Evolutionary conservation across 2,329 filamentous ascomycete species (phyloP).

Genomic region (Rutstroemia sp.): DNA sequence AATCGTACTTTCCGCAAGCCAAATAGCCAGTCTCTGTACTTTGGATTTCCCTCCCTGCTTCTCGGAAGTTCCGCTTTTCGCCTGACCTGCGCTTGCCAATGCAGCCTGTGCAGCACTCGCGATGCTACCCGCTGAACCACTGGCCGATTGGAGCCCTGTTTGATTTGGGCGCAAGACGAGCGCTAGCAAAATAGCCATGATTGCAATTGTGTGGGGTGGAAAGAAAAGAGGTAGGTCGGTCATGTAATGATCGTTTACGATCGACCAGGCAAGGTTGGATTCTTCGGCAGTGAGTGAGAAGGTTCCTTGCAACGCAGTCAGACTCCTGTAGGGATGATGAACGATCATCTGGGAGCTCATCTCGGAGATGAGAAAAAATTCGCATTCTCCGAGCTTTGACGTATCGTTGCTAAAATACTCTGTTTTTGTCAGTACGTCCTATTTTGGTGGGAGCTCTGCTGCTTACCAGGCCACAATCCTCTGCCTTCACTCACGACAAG

Average conservation of each 20-base stretch:
- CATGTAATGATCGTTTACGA: slow-evolving; percentile 68
- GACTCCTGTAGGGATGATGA: slow-evolving; percentile 64
- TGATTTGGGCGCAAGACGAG: slow-evolving; percentile 57
- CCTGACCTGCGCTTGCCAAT: slow-evolving; percentile 24
- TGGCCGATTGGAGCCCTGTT: slow-evolving; percentile 37
- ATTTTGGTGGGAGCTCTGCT: not conserved
- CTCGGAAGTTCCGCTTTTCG: slow-evolving; percentile 18
- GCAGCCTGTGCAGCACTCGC: slow-evolving; percentile 28
- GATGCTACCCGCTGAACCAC: slow-evolving; percentile 29
- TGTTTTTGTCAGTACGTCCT: slow-evolving; percentile 21
- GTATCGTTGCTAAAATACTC: slow-evolving; percentile 58
- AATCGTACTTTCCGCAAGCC: slow-evolving; percentile 63
- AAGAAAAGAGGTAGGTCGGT: slow-evolving; percentile 63
- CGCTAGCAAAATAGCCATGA: slow-evolving; percentile 62
- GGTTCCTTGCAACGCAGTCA: slow-evolving; percentile 53
- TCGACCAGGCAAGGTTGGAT: slow-evolving; percentile 56
- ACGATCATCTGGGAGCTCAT: slow-evolving; percentile 68
- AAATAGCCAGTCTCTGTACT: slow-evolving; percentile 51
- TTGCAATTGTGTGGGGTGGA: slow-evolving; percentile 60
- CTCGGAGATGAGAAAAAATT: slow-evolving; percentile 67
- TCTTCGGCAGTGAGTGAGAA: slow-evolving; percentile 58
- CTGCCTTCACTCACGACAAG: slow-evolving; percentile 82
- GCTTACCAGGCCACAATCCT: slow-evolving; percentile 65
- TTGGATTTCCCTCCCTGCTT: slow-evolving; percentile 23
- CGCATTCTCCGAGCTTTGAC: slow-evolving; percentile 65